phyloP scores from a whole-genome alignment of 2,329 filamentous ascomycete genomes.

The Ceratocystis destructans region DNA sequence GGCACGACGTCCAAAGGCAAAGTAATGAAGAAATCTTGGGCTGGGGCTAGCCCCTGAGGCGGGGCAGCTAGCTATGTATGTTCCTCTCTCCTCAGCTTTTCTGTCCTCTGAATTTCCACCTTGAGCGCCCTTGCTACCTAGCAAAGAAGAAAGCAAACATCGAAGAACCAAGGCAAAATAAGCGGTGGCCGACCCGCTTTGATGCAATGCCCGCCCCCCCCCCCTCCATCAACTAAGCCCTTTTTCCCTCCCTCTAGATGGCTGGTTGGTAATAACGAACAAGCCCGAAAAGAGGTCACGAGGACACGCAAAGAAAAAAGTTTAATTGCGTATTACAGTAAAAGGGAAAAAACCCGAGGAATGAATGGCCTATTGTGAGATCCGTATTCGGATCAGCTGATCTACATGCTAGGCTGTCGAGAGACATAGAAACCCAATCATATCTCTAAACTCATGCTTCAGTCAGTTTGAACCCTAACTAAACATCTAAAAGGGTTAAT shows the following conservation, averaged over 20 bases:
- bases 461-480: not conserved
- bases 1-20: too few species aligned
- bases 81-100: not conserved
- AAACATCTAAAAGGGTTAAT: not conserved
- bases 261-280: not conserved
- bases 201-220: slow-evolving; percentile 9
- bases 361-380: not conserved
- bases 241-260: not conserved
- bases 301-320: not conserved
- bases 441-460: not conserved
- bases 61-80: not conserved
- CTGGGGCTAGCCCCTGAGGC: too few species aligned
- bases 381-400: not conserved
- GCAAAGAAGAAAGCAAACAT: too few species aligned
- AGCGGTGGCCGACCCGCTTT: slow-evolving; percentile 13
- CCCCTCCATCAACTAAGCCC: not conserved
- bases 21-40: too few species aligned
- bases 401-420: not conserved
- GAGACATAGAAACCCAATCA: not conserved
- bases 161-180: not conserved
- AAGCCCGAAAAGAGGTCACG: not conserved
- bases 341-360: not conserved
- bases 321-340: slow-evolving; percentile 1
- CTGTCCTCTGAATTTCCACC: not conserved
- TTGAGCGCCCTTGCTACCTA: too few species aligned